A percentile compares a stretch with the other conserved stretches of the same genome.
Conservation (phyloP, 2,329 filamentous ascomycete species). For the Thielaviopsis musarum region DNA sequence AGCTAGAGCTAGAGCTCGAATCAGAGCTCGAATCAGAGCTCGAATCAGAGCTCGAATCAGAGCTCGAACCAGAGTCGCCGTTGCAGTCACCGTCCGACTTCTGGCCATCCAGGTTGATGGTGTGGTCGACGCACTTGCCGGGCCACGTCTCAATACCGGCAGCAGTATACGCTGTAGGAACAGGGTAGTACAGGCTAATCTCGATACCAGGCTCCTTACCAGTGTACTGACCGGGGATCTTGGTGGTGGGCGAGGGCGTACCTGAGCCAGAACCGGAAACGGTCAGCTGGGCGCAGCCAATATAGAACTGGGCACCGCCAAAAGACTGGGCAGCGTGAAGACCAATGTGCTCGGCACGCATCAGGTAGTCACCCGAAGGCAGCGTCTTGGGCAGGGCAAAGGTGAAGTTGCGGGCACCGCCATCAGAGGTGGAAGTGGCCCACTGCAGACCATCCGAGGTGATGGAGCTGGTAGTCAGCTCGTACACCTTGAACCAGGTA, state of each 20-base stretch:
- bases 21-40: background rate
- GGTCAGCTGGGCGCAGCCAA: constrained; percentile 23
- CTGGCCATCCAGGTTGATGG: constrained; percentile 21
- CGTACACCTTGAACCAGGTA: constrained; percentile 24
- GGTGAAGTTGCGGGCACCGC: constrained; percentile 17
- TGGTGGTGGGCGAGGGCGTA: constrained; percentile 20
- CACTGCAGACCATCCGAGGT: constrained; percentile 11
- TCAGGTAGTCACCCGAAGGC: constrained; percentile 31
- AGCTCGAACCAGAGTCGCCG: constrained; percentile 8
- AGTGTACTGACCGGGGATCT: constrained; percentile 24
- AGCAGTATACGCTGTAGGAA: constrained; percentile 21
- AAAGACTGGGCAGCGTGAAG: constrained; percentile 25
- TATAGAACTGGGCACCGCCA: constrained; percentile 30
- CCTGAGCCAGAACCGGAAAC: constrained; percentile 24
- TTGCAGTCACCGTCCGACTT: constrained; percentile 22
- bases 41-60: background rate
- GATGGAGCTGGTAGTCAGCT: constrained; percentile 13
- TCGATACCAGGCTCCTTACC: constrained; percentile 23
- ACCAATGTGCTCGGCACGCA: constrained; percentile 31
- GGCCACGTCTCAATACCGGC: constrained; percentile 18
- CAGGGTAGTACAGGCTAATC: constrained; percentile 26
- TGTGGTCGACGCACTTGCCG: constrained; percentile 21
- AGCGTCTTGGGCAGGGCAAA: constrained; percentile 28
- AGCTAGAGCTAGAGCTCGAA: constrained; percentile 4
- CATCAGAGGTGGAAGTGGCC: constrained; percentile 8